Conservation (phyloP, 2,329 filamentous ascomycete species). For the Aspergillus sp. region DNA sequence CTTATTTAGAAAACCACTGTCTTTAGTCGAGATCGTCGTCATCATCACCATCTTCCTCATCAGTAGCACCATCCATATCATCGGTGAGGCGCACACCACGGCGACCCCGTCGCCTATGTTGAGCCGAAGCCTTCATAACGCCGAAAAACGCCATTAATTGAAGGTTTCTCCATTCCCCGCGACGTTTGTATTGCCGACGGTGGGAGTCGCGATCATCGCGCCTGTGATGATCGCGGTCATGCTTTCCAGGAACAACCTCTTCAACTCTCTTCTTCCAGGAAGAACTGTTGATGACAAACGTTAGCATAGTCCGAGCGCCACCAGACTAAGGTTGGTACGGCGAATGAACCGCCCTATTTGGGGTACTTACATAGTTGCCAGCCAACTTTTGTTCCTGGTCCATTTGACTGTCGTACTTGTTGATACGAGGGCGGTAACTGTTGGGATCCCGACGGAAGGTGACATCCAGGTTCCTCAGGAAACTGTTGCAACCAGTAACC, state of each 20-base stretch:
- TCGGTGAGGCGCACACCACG: conserved; percentile 48
- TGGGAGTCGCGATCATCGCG: conserved; percentile 37
- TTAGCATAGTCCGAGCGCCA: conserved; percentile 3
- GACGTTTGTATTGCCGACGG: conserved; percentile 33
- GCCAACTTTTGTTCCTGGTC: conserved; percentile 94
- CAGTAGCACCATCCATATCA: conserved; percentile 53
- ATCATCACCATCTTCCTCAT: conserved; percentile 57
- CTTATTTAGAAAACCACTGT: conserved; percentile 8
- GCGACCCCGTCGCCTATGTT: conserved; percentile 30
- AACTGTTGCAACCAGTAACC: conserved; percentile 92
- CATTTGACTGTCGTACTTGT: conserved; percentile 92
- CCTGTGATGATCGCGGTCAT: conserved; percentile 38
- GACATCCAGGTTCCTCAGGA: conserved; percentile 94
- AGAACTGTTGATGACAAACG: conserved; percentile 62
- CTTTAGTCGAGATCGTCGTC: conserved; percentile 45
- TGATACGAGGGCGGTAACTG: conserved; percentile 96
- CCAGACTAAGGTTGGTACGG: not conserved
- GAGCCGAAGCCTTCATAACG: conserved; percentile 41
- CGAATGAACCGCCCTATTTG: not conserved
- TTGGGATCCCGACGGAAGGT: conserved; percentile 97
- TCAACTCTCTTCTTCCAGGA: conserved; percentile 83
- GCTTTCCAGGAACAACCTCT: conserved; percentile 57
- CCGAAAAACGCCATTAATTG: conserved; percentile 41
- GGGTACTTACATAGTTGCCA: conserved; percentile 79
- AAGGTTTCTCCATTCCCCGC: conserved; percentile 32